A percentile compares a stretch with the other conserved stretches of the same genome.
Evolutionary conservation across 2,329 filamentous ascomycete genomes (phyloP).

Genomic region (Thelonectria blattea): DNA sequence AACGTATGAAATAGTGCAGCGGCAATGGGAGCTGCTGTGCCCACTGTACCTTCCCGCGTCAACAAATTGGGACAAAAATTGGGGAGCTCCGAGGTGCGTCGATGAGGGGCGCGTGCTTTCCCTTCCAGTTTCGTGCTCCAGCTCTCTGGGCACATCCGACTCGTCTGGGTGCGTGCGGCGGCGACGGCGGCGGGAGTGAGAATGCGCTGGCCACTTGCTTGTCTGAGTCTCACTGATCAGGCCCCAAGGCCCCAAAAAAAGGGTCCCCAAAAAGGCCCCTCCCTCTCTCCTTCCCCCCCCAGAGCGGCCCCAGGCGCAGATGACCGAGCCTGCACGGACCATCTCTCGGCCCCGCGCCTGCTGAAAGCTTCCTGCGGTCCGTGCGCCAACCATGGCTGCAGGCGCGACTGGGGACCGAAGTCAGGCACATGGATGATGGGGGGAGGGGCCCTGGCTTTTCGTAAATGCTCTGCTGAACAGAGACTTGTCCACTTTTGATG

Average conservation of each 20-base stretch:
- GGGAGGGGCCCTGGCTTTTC: background rate
- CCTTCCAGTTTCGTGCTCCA: background rate
- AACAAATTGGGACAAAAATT: background rate
- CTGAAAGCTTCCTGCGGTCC: constrained; percentile 11
- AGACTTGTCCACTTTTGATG: constrained; percentile 8
- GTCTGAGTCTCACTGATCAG: constrained; percentile 12
- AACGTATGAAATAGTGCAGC: background rate
- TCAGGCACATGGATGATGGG: constrained; percentile 1
- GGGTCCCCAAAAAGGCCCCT: too few species aligned
- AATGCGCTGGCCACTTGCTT: constrained; percentile 11
- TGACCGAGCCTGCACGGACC: constrained; percentile 41
- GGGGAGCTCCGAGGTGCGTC: too few species aligned
- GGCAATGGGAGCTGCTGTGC: background rate
- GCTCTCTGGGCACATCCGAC: background rate
- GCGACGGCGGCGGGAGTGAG: constrained; percentile 13
- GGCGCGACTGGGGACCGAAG: constrained; percentile 8
- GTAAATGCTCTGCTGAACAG: background rate
- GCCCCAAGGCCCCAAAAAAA: too few species aligned
- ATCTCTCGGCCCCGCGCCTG: constrained; percentile 27
- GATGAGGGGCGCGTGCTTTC: background rate
- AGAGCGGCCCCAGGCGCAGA: constrained; percentile 39
- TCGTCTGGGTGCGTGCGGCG: constrained; percentile 6
- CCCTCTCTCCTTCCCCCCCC: background rate
- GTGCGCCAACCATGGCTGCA: constrained; percentile 9
- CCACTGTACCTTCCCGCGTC: constrained; percentile 8